These are phyloP conservation scores for Neurospora sp. DNA, from an alignment of 495 filamentous ascomycete genomes.

Conservation along the genomic window DNA sequence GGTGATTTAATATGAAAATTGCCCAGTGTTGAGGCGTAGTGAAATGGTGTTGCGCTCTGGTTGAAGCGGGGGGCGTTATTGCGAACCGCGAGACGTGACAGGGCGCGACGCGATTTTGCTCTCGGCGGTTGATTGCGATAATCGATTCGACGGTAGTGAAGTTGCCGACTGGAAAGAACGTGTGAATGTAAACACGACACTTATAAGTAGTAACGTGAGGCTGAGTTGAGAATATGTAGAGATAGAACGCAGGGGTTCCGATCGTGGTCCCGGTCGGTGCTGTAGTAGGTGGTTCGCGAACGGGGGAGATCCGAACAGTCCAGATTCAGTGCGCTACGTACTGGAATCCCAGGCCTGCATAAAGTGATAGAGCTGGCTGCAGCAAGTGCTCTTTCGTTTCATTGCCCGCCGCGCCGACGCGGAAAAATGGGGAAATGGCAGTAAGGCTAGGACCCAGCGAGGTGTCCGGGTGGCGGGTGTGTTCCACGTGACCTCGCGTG, in stretches of 20 bases:
- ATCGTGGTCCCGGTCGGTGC: too few relatives aligned
- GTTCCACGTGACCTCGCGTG: not conserved
- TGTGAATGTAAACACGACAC: not conserved
- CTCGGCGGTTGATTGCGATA: not conserved
- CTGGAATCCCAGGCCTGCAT: not conserved
- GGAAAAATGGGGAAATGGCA: not conserved
- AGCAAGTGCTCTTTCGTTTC: not conserved
- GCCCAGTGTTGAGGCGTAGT: too few relatives aligned
- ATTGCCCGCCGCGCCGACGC: not conserved
- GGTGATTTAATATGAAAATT: not conserved
- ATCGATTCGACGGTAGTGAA: not conserved
- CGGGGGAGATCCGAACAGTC: not conserved
- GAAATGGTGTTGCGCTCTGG: not conserved
- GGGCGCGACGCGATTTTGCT: not conserved
- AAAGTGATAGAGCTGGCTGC: not conserved
- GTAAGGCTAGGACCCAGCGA: not conserved
- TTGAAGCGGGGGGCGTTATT: not conserved
- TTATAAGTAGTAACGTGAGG: not conserved
- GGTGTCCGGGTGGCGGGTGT: not conserved
- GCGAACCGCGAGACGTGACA: not conserved
- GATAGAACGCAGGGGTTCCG: not conserved
- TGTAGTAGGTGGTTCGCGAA: not conserved
- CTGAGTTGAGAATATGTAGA: not conserved
- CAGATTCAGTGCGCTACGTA: not conserved
- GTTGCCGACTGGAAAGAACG: not conserved